A percentile compares a stretch with the other conserved stretches of the same genome.
These are phyloP conservation scores for Phaeomoniella chlamydospora DNA, from an alignment of 2,329 filamentous ascomycete genomes.

Conservation along the genomic window DNA sequence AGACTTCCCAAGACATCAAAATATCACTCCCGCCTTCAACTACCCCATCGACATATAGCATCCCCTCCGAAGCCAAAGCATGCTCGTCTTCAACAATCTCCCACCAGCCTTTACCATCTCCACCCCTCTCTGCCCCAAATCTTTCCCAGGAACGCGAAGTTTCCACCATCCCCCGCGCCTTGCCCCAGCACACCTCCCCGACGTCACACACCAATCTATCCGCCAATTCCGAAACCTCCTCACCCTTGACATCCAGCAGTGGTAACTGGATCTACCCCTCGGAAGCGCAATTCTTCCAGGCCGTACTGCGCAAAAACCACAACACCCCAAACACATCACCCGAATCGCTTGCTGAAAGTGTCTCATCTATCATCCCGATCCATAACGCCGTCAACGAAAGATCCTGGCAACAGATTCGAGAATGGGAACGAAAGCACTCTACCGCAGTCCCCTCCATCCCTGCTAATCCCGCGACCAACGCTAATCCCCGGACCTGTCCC, in stretches of 20 bases:
- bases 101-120: slow-evolving; percentile 12
- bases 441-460: not conserved
- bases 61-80: slow-evolving; percentile 8
- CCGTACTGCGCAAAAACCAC: slow-evolving; percentile 78
- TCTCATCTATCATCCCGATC: slow-evolving; percentile 86
- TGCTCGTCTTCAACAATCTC: slow-evolving; percentile 13
- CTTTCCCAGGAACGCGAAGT: slow-evolving; percentile 58
- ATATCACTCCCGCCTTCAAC: slow-evolving; percentile 25
- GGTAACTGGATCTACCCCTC: slow-evolving; percentile 98
- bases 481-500: slow-evolving; percentile 33
- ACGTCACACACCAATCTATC: slow-evolving; percentile 19
- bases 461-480: slow-evolving; percentile 34
- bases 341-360: slow-evolving; percentile 47
- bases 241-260: slow-evolving; percentile 49
- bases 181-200: slow-evolving; percentile 9
- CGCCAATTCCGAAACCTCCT: slow-evolving; percentile 68
- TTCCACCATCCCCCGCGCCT: slow-evolving; percentile 61
- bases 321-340: slow-evolving; percentile 31
- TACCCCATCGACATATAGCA: slow-evolving; percentile 17
- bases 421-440: slow-evolving; percentile 54
- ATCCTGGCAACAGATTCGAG: slow-evolving; percentile 81
- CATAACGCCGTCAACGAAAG: slow-evolving; percentile 98
- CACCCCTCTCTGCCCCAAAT: slow-evolving; percentile 14
- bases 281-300: slow-evolving; percentile 95
- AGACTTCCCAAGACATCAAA: slow-evolving; percentile 41